These are phyloP conservation scores for Citrus medica DNA, from an alignment of 345 rosid species.

Conservation along the genomic window DNA sequence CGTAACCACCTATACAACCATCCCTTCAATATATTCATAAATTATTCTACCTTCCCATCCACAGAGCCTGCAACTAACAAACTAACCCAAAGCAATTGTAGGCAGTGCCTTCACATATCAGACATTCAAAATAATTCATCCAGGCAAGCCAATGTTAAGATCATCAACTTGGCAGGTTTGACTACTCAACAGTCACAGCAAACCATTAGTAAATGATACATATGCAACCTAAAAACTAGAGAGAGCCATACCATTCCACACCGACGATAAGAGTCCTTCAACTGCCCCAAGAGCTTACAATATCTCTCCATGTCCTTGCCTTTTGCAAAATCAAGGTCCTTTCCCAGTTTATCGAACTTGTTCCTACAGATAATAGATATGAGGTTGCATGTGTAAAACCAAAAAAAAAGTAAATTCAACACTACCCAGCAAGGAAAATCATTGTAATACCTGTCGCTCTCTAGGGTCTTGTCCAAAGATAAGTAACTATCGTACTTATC, in stretches of 20 bases:
- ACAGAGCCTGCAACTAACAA: not conserved
- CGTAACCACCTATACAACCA: not conserved
- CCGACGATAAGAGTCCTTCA: conserved; percentile 60
- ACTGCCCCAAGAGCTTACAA: conserved; percentile 47
- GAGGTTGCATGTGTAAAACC: not conserved
- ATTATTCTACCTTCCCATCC: not conserved
- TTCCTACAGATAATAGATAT: conserved; percentile 35
- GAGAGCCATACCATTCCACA: conserved; percentile 56
- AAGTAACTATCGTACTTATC: conserved; percentile 77
- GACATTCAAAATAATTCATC: not conserved
- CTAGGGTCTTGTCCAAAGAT: conserved; percentile 69
- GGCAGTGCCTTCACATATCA: not conserved
- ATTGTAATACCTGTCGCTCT: conserved; percentile 63
- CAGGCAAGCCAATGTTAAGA: not conserved
- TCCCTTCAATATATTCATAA: not conserved
- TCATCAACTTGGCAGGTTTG: not conserved
- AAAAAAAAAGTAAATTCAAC: not conserved
- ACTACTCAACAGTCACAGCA: not conserved
- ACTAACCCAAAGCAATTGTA: not conserved
- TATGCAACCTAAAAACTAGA: not conserved
- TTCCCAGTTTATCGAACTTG: conserved; percentile 68
- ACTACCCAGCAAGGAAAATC: not conserved
- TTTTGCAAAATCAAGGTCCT: conserved; percentile 67
- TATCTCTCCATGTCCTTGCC: conserved; percentile 71
- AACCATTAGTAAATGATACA: not conserved